These are phyloP conservation scores for Cryomyces antarcticus DNA, from an alignment of 495 filamentous ascomycete species.

Conservation along the genomic window DNA sequence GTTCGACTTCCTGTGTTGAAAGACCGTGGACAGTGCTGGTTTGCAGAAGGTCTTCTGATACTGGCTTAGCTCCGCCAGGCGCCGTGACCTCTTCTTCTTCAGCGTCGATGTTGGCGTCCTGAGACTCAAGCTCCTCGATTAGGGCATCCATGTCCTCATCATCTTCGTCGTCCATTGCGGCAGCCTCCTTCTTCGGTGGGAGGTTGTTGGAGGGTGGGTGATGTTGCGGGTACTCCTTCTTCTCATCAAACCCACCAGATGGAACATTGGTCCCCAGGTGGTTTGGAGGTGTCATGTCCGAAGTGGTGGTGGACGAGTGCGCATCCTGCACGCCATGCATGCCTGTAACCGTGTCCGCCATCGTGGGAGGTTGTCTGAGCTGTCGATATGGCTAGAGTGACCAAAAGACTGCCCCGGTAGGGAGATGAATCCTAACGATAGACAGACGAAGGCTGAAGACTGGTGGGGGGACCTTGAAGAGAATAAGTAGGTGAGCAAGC, in stretches of 20 bases:
- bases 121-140: slow-evolving; percentile 63
- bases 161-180: slow-evolving; percentile 25
- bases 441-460: too few relatives aligned
- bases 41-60: slow-evolving; percentile 47
- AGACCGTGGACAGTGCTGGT: slow-evolving; percentile 55
- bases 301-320: neutral
- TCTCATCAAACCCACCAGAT: slow-evolving; percentile 15
- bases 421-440: too few relatives aligned
- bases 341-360: neutral
- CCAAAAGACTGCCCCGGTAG: too few relatives aligned
- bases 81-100: slow-evolving; percentile 27
- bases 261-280: slow-evolving; percentile 14
- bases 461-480: too few relatives aligned
- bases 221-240: slow-evolving; percentile 9
- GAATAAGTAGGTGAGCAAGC: too few relatives aligned
- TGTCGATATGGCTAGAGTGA: too few relatives aligned
- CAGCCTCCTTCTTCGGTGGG: neutral
- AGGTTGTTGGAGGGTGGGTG: neutral
- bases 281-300: slow-evolving; percentile 3
- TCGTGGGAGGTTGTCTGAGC: neutral
- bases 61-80: slow-evolving; percentile 29
- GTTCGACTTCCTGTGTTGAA: slow-evolving; percentile 42
- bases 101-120: slow-evolving; percentile 46
- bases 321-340: neutral
- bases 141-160: slow-evolving; percentile 61